Base-by-base conservation (phyloP, 257 asterid species). In the Rubia yunnanensis region DNA sequence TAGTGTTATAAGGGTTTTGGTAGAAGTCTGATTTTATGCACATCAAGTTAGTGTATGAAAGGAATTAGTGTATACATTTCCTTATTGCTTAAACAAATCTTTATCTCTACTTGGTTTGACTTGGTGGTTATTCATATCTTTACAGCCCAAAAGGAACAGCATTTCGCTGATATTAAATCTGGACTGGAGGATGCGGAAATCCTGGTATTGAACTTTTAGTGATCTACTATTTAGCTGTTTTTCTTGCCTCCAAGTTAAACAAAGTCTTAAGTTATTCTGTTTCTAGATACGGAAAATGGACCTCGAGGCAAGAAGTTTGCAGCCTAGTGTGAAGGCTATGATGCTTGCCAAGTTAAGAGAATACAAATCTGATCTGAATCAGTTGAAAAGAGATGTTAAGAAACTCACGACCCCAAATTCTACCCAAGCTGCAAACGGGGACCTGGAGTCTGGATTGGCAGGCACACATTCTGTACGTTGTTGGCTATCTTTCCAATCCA, bases 241-340 rank as follows among this genome's bases (percentile, higher is more conserved):
- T 59, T 60, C 46, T 63, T 32, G 58, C 22, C 48, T 71, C 62
- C 58, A 41, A 52, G 32, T 72, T 65, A 55, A 59, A 70, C 38
- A 54, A 65, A 57, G 57, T 27, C 71, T n/a, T 26, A 61, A 48
- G 68, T 69, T 67, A 72, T 41, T 5, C 71, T 34, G 44, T 66
- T 75, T 9, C 75, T 67, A 91, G 98, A 88, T 88, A 53, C 85
- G 90, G 18, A 91, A 91, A 79, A 86, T 91, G 98, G 96, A 88
- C 74, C 95, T 91, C 11, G 98, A 91, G 78, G 96, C 96, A 28
- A 82, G 98, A 78, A 91, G 98, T 79, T 78, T 91, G 86, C 94
- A 80, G 69, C 91, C 98, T 1, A 85, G 86, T 76, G 65, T 77
- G 72, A 94, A 90, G 73, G 96, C 95, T 70, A 82, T 83, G 48